Conservation (phyloP, 495 filamentous ascomycete genomes). For the Tuber indicum region DNA sequence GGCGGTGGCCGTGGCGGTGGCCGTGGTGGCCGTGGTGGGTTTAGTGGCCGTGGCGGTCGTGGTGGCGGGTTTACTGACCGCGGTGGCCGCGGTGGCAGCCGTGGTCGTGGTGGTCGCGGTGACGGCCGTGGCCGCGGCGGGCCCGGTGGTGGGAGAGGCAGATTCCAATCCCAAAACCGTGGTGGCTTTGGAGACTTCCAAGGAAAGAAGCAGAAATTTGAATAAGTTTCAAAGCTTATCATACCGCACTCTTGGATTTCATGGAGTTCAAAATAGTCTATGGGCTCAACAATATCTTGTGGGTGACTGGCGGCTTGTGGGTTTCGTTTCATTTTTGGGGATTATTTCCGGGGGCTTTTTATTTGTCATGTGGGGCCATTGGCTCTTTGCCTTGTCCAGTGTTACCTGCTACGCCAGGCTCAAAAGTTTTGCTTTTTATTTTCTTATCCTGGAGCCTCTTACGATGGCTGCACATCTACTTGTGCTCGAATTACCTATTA, state of each 20-base stretch:
- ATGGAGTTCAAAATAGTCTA: not conserved
- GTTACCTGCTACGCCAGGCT: not conserved
- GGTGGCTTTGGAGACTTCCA: constrained; percentile 78
- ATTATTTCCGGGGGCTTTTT: not conserved
- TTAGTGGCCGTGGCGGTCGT: constrained; percentile 45
- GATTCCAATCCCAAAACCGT: constrained; percentile 53
- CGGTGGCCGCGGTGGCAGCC: constrained; percentile 44
- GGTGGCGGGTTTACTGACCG: constrained; percentile 30
- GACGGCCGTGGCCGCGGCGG: constrained; percentile 43
- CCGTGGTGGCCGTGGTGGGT: constrained; percentile 51
- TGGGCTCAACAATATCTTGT: not conserved
- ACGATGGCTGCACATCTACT: not conserved
- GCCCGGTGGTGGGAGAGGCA: constrained; percentile 43
- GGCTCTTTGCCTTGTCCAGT: not conserved
- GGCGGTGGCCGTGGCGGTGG: constrained; percentile 48
- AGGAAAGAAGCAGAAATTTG: constrained; percentile 89
- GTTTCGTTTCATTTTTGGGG: not conserved
- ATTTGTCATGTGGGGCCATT: not conserved
- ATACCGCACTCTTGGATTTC: not conserved
- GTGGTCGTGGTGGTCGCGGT: constrained; percentile 49
- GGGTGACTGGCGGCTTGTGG: not conserved
- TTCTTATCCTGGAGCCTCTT: not conserved
- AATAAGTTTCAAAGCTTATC: constrained; percentile 38
- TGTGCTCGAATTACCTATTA: not conserved
- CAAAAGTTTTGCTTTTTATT: not conserved